Evolutionary conservation across 1,284 basidiomycete genomes (phyloP).

Genomic region (Gomphus bonarii): DNA sequence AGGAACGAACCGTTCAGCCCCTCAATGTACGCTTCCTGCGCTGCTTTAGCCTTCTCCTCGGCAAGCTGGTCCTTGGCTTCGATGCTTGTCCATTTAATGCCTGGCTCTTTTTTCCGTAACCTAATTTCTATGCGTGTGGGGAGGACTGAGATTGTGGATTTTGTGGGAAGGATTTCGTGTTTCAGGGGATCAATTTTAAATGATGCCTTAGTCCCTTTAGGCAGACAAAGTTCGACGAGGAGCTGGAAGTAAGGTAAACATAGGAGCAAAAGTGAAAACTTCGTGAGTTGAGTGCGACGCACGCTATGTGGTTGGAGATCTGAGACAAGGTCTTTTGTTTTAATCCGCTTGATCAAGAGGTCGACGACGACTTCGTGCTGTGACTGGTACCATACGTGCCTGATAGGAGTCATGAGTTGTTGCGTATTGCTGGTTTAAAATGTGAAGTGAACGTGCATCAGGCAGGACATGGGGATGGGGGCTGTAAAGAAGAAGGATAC

Average conservation of each 20-base stretch:
- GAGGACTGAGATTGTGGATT: conserved; percentile 6
- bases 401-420: conserved; percentile 5
- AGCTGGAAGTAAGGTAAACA: not conserved
- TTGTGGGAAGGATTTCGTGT: conserved; percentile 6
- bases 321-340: conserved; percentile 4
- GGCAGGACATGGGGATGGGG: not conserved
- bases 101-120: conserved; percentile 10
- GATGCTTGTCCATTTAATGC: conserved; percentile 10
- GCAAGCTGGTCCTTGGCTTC: conserved; percentile 10
- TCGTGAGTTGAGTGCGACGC: not conserved
- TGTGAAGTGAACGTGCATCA: not conserved
- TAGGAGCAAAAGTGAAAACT: not conserved
- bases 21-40: conserved; percentile 11
- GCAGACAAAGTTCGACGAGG: conserved; percentile 1
- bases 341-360: conserved; percentile 9
- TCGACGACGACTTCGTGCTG: conserved; percentile 11
- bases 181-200: conserved; percentile 7
- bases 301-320: conserved; percentile 1
- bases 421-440: not conserved
- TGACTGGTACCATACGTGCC: conserved; percentile 12
- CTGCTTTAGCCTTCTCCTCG: conserved; percentile 10
- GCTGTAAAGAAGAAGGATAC: not conserved
- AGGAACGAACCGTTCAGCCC: conserved; percentile 7
- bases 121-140: conserved; percentile 9
- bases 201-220: not conserved